Evolutionary conservation across 208 protist species (phyloP).

Genomic region (Wallacemonas sp.): DNA sequence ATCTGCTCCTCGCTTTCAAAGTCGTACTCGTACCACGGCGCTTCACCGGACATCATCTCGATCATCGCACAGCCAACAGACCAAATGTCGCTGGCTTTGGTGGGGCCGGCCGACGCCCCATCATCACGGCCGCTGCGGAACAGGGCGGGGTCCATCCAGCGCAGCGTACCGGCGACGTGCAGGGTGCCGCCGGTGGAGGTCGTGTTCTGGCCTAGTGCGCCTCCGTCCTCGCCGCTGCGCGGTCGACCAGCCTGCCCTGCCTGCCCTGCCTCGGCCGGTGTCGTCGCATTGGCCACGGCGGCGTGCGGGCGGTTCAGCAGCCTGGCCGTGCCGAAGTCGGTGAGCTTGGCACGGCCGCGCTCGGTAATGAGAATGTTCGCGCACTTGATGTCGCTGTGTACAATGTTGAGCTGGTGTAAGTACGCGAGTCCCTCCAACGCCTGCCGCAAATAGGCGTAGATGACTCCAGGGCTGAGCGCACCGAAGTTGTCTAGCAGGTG

Average conservation of each 20-base stretch:
- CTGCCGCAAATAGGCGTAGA: constrained; percentile 82
- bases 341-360: constrained; percentile 81
- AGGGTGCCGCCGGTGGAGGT: constrained; percentile 33
- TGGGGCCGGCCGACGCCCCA: constrained; percentile 36
- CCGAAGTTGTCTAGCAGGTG: constrained; percentile 91
- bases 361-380: constrained; percentile 92
- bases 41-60: constrained; percentile 88
- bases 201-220: background rate
- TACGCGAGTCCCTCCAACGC: constrained; percentile 82
- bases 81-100: constrained; percentile 88
- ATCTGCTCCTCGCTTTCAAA: constrained; percentile 88
- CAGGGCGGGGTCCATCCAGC: constrained; percentile 87
- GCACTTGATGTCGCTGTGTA: constrained; percentile 90
- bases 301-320: constrained; percentile 56
- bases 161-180: constrained; percentile 78
- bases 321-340: constrained; percentile 89
- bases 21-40: constrained; percentile 90
- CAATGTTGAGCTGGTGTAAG: constrained; percentile 85
- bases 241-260: constrained; percentile 6
- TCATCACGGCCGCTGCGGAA: constrained; percentile 31
- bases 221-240: constrained; percentile 10
- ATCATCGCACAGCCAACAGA: constrained; percentile 89
- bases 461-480: constrained; percentile 75
- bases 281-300: constrained; percentile 8
- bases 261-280: constrained; percentile 3